These are phyloP conservation scores for Hydrangea macrophylla DNA, from an alignment of 148 eudicot genomes.

Conservation along the genomic window DNA sequence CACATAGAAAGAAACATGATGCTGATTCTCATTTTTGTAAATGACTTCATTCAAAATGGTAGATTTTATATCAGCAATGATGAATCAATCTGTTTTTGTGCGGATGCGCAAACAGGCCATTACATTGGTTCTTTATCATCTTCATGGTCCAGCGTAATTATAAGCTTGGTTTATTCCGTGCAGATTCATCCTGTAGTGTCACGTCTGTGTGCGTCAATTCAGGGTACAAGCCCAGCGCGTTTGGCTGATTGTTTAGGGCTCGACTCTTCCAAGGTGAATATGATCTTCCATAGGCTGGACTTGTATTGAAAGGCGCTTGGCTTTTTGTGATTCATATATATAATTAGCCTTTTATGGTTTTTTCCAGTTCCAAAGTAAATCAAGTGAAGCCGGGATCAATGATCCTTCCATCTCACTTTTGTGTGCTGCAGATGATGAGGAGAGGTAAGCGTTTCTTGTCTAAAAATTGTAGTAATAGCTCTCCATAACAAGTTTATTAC, in stretches of 20 bases:
- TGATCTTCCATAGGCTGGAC: background rate
- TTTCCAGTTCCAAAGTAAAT: constrained; percentile 78
- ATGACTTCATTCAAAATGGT: too few species aligned
- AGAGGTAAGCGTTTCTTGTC: constrained; percentile 46
- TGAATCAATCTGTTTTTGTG: too few species aligned
- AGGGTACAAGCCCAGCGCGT: constrained; percentile 96
- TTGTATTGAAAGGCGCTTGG: background rate
- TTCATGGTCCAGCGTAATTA: constrained; percentile 10
- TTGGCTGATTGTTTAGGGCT: constrained; percentile 96
- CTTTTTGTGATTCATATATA: constrained; percentile 12
- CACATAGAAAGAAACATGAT: too few species aligned
- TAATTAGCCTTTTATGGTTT: constrained; percentile 22
- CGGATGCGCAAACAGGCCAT: too few species aligned
- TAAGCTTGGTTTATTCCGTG: constrained; percentile 21
- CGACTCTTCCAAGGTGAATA: constrained; percentile 80
- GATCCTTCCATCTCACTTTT: constrained; percentile 59
- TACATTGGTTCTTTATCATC: background rate
- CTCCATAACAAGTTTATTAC: background rate
- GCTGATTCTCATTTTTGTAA: too few species aligned
- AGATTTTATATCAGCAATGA: too few species aligned
- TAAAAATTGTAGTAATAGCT: background rate
- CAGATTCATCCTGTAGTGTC: constrained; percentile 98
- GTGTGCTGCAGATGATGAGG: constrained; percentile 65
- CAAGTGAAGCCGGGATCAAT: constrained; percentile 39
- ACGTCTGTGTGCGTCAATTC: constrained; percentile 95